phyloP scores from a whole-genome alignment of 1,139 yeast species.

The Keqinozyma sinolaborantium region DNA sequence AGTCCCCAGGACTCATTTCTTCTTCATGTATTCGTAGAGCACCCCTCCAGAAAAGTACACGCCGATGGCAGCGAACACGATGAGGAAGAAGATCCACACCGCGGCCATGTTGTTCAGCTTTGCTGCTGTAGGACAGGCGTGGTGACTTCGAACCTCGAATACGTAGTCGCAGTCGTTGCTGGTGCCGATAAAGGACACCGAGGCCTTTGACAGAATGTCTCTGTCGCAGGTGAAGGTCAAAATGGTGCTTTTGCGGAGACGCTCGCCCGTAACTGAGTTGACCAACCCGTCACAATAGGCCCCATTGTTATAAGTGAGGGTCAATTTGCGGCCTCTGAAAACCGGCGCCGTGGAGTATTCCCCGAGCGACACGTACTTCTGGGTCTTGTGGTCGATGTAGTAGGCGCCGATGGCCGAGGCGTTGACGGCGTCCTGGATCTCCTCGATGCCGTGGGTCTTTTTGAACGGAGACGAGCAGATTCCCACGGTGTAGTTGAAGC shows the following conservation, averaged over 20 bases:
- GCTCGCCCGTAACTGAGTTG: conserved; percentile 34
- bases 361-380: conserved; percentile 63
- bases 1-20: too few relatives aligned
- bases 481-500: conserved; percentile 74
- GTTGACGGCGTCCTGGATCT: conserved; percentile 40
- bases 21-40: conserved; percentile 32
- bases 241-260: conserved; percentile 57
- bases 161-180: conserved; percentile 75
- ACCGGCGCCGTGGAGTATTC: conserved; percentile 55
- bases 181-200: conserved; percentile 67
- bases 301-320: conserved; percentile 70
- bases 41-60: conserved; percentile 57
- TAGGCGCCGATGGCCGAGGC: conserved; percentile 62
- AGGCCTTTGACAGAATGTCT: conserved; percentile 64
- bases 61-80: conserved; percentile 48
- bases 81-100: conserved; percentile 56
- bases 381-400: conserved; percentile 51
- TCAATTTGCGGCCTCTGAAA: conserved; percentile 68
- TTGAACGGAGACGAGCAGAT: conserved; percentile 68
- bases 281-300: conserved; percentile 52
- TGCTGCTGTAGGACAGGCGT: conserved; percentile 84
- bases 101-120: conserved; percentile 53
- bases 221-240: conserved; percentile 79
- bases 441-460: conserved; percentile 24
- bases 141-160: conserved; percentile 81